Evolutionary conservation across 2,329 filamentous ascomycete genomes (phyloP).

Genomic region (Claviceps fusiformis): DNA sequence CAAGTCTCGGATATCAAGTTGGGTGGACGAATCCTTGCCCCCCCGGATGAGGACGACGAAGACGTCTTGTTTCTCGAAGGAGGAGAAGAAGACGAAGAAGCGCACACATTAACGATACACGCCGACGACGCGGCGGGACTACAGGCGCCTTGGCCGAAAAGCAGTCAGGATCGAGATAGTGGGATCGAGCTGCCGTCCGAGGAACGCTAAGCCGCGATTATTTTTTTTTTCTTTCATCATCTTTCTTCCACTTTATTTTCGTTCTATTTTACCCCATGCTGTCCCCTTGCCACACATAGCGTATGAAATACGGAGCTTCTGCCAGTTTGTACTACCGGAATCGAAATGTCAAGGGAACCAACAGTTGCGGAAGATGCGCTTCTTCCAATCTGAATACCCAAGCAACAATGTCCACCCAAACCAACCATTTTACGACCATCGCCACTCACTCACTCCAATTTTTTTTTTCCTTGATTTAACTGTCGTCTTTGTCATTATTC

Average conservation of each 20-base stretch:
- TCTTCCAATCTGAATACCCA: background rate
- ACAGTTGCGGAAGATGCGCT: background rate
- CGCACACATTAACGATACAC: slow-evolving; percentile 11
- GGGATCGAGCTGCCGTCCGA: slow-evolving; percentile 35
- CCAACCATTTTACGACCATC: background rate
- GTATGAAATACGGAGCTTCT: background rate
- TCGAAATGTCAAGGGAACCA: background rate
- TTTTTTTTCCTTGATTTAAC: background rate
- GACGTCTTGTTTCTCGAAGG: slow-evolving; percentile 11
- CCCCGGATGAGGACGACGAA: slow-evolving; percentile 46
- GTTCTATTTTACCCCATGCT: background rate
- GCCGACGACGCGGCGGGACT: slow-evolving; percentile 8
- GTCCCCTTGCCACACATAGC: background rate
- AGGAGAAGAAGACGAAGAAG: slow-evolving; percentile 12
- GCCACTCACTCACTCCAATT: slow-evolving; percentile 2
- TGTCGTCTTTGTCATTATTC: background rate
- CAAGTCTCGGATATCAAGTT: slow-evolving; percentile 66
- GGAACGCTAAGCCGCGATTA: slow-evolving; percentile 15
- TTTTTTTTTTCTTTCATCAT: background rate
- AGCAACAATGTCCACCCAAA: background rate
- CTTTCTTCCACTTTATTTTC: background rate
- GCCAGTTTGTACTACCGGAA: background rate
- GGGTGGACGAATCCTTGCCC: slow-evolving; percentile 62
- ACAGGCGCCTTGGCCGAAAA: slow-evolving; percentile 22
- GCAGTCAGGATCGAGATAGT: slow-evolving; percentile 36